phyloP scores from a whole-genome alignment of 495 filamentous ascomycete genomes.

The Lentithecium fluviatile region DNA sequence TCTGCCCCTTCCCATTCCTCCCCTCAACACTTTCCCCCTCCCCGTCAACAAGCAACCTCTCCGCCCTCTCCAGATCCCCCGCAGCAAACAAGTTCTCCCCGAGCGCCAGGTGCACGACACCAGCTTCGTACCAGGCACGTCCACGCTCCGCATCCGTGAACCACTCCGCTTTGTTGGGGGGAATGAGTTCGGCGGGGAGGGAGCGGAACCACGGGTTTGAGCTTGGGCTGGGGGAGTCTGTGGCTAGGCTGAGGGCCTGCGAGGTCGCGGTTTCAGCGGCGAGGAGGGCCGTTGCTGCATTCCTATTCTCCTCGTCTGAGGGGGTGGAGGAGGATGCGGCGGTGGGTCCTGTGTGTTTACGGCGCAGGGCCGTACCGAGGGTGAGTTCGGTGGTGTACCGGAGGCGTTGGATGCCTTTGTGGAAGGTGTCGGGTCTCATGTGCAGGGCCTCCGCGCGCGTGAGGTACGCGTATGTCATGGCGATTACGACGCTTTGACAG shows the following conservation, averaged over 20 bases:
- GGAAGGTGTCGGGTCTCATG: slow-evolving; percentile 4
- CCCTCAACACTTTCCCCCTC: no score
- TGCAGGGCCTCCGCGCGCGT: slow-evolving; percentile 23
- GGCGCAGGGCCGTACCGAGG: slow-evolving; percentile 6
- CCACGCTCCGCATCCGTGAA: slow-evolving; percentile 18
- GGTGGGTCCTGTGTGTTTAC: background rate
- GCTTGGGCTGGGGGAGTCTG: slow-evolving; percentile 16
- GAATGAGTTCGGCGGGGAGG: slow-evolving; percentile 17
- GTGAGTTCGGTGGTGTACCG: slow-evolving; percentile 20
- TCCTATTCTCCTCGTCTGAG: background rate
- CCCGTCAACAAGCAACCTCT: background rate
- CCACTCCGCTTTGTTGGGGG: slow-evolving; percentile 14
- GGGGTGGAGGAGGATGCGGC: background rate
- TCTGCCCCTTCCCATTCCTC: background rate
- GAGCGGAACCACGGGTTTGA: slow-evolving; percentile 19
- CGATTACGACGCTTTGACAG: slow-evolving; percentile 7
- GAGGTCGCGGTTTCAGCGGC: slow-evolving; percentile 12
- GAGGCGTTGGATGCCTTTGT: slow-evolving; percentile 9
- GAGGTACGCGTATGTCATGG: slow-evolving; percentile 20
- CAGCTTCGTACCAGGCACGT: slow-evolving; percentile 8
- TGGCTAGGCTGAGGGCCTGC: slow-evolving; percentile 14
- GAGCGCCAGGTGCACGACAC: slow-evolving; percentile 16
- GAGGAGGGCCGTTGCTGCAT: slow-evolving; percentile 10
- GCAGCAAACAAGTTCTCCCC: slow-evolving; percentile 26
- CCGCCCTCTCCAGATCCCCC: slow-evolving; percentile 29